Base-by-base conservation (phyloP, 2,329 filamentous ascomycete genomes). In the Chaetomiaceae sp. region DNA sequence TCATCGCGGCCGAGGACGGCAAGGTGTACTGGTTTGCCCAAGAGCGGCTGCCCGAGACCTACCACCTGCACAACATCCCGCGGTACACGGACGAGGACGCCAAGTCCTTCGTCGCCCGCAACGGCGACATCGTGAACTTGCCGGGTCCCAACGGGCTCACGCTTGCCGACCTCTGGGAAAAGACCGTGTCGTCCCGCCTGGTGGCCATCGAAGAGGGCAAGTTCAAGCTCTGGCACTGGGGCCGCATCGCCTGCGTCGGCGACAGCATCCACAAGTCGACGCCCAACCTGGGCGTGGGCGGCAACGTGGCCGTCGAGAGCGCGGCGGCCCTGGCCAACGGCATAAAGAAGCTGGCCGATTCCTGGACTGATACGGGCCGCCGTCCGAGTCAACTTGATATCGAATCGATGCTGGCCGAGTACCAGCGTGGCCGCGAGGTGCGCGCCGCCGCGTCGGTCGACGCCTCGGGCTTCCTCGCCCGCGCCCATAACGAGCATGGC, bases 231-330 rank as follows among this genome's bases (percentile, higher is more conserved):
- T 61, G 59, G 59, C 51, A 58, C 14, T 55, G 50, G 38, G 59
- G 58, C 9, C 52, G 59, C 19, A 57, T 61, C 23, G 56, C 17
- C 14, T 60, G 58, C 9, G 50, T 40, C 2, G 59, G 59, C 11
- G 59, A 61, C 29, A 53, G 51, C 25, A 48, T 60, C 40, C 59
- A 61, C 46, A 61, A 61, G 37, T 25, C 49, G 7, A 61, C 59
- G 1, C 59, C 58, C 14, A 60, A 60, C 40, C 33, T 61, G 14
- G 59, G 58, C 2, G 19, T 45, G 17, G 59, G 59, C 19, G 59
- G 56, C 3, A 61, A 61, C 37, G 15, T 31, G 12, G 59, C 52
- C 17, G 55, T 61, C 23, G 59, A 61, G 44, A 58, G 48, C 27
- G 59, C 48, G 8, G 59, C 59, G 2, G 33, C 48, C 1, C 38